These are phyloP conservation scores for Backusella macrospora DNA, from an alignment of 192 early-diverging fungal genomes.

Conservation along the genomic window DNA sequence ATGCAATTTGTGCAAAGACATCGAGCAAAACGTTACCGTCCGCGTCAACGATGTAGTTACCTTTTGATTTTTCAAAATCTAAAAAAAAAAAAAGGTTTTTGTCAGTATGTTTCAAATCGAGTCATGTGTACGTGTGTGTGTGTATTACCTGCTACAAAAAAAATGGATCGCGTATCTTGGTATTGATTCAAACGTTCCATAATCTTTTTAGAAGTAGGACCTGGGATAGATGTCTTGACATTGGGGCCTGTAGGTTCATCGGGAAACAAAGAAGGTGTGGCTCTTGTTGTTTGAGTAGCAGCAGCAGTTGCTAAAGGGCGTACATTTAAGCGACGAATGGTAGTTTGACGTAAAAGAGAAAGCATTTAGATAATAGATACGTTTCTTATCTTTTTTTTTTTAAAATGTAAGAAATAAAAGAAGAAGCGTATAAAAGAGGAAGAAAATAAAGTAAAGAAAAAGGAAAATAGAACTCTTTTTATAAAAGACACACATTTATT, in stretches of 20 bases:
- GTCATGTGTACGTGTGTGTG: background rate
- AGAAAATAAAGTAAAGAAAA: slow-evolving; percentile 4
- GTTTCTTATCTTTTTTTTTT: background rate
- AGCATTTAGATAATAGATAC: background rate
- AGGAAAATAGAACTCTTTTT: background rate
- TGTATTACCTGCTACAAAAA: slow-evolving; percentile 55
- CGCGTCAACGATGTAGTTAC: slow-evolving; percentile 75
- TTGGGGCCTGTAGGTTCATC: slow-evolving; percentile 62
- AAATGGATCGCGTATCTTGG: slow-evolving; percentile 69
- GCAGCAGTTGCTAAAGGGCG: background rate
- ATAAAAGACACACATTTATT: background rate
- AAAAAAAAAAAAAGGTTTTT: background rate
- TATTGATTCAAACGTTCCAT: slow-evolving; percentile 52
- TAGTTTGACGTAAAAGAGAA: slow-evolving; percentile 16
- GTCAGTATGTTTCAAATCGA: background rate
- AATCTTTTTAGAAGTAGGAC: slow-evolving; percentile 57
- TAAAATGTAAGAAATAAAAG: background rate
- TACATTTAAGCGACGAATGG: background rate
- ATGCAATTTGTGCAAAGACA: slow-evolving; percentile 74
- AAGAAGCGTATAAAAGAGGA: background rate
- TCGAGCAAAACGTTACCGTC: slow-evolving; percentile 75
- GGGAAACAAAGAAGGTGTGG: slow-evolving; percentile 33
- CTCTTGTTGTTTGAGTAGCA: background rate
- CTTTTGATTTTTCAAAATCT: slow-evolving; percentile 67
- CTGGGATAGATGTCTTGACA: slow-evolving; percentile 59